Evolutionary conservation across 2,329 filamentous ascomycete species (phyloP), one percentile per base, ranked within the genome.

Genomic region (Thielaviopsis populi): DNA sequence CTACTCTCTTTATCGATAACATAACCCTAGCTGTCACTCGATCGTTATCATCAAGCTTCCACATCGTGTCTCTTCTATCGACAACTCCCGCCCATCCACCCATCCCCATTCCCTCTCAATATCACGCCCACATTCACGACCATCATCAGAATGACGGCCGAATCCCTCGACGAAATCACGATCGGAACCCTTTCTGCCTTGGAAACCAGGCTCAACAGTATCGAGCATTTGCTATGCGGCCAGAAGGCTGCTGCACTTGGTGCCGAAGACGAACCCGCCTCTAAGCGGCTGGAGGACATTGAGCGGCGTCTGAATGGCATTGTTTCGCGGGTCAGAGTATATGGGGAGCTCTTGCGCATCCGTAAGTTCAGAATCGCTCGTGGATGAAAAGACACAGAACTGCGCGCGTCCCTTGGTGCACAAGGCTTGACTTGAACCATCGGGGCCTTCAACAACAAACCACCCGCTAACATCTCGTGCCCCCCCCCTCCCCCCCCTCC

Each of bases 141-240:
- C 53, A 62, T 22, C 43, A 11, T 30, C 59, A 58, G 19, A 53
- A 74, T 74, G 72, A 70, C 72, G 48, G 70, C 68, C 66, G 72
- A 74, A 7, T 72, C 82, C 27, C 43, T 63, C 15, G 80, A 83
- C 69, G 74, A 78, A 63, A 82, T 80, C 3, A 78, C 80, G 0
- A 73, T 83, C 8, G 75, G 77, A 41, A 84, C 82, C 1, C 76
- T 85, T 66, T 76, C 75, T 50, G 75, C 84, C 30, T 76, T 85
- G 42, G 81, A 84, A 69, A 75, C 78, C 61, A 82, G 83, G n/a
- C 76, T 85, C 11, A 72, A 78, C 17, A 80, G 82, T 56, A 74
- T 85, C 65, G 83, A 85, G 69, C 81, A 84, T 68, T 71, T 84
- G 2, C 75, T 85, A 54, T 78, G 80, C 68, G 82, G 82, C 30